Evolutionary conservation across 164 flowering plant genomes (phyloP).

Genomic region (Sextonia rubra): DNA sequence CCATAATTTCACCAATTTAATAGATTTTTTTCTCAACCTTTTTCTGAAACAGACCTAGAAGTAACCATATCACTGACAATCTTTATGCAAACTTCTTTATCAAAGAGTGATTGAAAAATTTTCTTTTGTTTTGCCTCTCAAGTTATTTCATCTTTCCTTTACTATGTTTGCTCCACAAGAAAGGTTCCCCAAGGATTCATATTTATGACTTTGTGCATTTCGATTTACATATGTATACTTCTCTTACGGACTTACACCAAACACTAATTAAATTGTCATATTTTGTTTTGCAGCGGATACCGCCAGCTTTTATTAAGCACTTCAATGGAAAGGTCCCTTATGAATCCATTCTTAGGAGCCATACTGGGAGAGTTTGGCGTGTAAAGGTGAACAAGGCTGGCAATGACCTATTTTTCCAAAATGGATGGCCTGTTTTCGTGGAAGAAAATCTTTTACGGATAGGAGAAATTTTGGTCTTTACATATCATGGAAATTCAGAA

Average conservation of each 20-base stretch:
- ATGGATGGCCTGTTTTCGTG: constrained; percentile 26
- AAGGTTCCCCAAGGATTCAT: too few relatives aligned
- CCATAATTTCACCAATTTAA: too few relatives aligned
- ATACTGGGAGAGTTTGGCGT: constrained; percentile 17
- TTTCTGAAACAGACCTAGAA: too few relatives aligned
- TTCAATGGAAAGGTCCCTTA: constrained; percentile 11
- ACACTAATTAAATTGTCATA: background rate
- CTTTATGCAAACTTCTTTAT: too few relatives aligned
- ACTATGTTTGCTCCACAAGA: too few relatives aligned
- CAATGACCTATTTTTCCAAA: constrained; percentile 12
- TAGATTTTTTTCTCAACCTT: too few relatives aligned
- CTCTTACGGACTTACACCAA: background rate
- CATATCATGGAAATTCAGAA: constrained; percentile 11
- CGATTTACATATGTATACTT: background rate
- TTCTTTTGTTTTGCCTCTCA: too few relatives aligned
- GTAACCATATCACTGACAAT: too few relatives aligned
- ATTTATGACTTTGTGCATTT: too few relatives aligned
- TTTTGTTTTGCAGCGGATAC: constrained; percentile 24
- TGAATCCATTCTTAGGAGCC: constrained; percentile 16
- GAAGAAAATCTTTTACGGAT: constrained; percentile 9
- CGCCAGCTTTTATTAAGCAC: constrained; percentile 21
- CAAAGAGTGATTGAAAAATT: too few relatives aligned
- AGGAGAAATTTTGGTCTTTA: constrained; percentile 28
- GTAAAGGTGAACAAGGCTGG: constrained; percentile 13
- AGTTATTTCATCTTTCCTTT: too few relatives aligned